Evolutionary conservation across 495 filamentous ascomycete genomes (phyloP).

Genomic region (Bryoglossum gracile): DNA sequence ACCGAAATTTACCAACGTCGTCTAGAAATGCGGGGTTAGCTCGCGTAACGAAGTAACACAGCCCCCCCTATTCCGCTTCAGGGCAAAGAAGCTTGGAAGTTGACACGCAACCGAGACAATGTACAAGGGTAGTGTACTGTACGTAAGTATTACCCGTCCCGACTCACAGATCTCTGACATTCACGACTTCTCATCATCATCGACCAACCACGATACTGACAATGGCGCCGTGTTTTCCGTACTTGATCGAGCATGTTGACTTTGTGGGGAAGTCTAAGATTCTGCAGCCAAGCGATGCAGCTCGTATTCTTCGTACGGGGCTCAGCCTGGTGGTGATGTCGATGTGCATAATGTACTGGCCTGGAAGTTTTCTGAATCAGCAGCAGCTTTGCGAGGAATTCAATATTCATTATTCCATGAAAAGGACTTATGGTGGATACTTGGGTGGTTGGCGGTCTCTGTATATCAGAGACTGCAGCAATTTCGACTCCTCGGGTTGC

Average conservation of each 20-base stretch:
- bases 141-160: not conserved
- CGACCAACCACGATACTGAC: not conserved
- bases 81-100: no score
- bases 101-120: no score
- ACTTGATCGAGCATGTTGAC: not conserved
- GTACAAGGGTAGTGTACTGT: not conserved
- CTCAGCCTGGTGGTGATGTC: not conserved
- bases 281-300: not conserved
- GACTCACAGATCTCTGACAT: not conserved
- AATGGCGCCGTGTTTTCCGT: not conserved
- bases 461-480: not conserved
- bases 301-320: not conserved
- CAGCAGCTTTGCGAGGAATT: no score
- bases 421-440: not conserved
- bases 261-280: no score
- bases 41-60: no score
- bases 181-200: not conserved
- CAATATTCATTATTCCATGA: not conserved
- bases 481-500: not conserved
- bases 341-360: not conserved
- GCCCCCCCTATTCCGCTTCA: no score
- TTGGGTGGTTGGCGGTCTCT: not conserved
- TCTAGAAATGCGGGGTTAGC: no score
- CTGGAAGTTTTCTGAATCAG: not conserved
- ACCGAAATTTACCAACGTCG: no score